Evolutionary conservation across 2,329 filamentous ascomycete species (phyloP).

Genomic region (Colletotrichum cereale): DNA sequence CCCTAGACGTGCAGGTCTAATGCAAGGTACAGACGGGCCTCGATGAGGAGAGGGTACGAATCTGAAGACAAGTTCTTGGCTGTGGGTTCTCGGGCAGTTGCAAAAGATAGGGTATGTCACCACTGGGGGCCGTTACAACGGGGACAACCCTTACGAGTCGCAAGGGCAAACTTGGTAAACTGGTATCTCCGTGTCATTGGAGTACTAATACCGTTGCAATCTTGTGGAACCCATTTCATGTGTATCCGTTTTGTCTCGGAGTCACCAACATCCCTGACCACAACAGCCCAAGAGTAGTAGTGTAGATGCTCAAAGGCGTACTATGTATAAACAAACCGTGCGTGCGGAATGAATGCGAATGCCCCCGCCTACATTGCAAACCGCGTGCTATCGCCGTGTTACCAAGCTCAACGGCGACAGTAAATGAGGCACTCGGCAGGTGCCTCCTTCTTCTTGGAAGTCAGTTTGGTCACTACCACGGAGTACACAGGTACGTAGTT

Average conservation of each 20-base stretch:
- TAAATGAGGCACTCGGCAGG: too few relatives aligned
- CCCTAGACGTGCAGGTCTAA: slow-evolving; percentile 8
- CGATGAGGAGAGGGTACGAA: too few relatives aligned
- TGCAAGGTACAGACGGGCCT: background rate
- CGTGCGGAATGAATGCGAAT: background rate
- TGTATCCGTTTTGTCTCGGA: background rate
- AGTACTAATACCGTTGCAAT: background rate
- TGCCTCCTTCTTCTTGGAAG: too few relatives aligned
- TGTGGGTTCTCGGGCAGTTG: too few relatives aligned
- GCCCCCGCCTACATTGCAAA: background rate
- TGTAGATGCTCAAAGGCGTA: background rate
- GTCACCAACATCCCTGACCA: background rate
- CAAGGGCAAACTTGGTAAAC: background rate
- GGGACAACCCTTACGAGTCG: background rate
- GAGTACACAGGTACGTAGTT: too few relatives aligned
- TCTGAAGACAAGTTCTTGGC: too few relatives aligned
- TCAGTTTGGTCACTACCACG: too few relatives aligned
- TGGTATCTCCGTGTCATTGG: too few relatives aligned
- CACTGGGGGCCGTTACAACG: background rate
- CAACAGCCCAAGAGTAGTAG: background rate
- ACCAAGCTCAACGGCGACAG: background rate
- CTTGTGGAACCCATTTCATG: background rate
- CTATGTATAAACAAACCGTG: background rate
- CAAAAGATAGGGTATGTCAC: background rate
- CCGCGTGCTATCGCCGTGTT: background rate